These are phyloP conservation scores for Nicotiana paniculata DNA, from an alignment of 257 asterid species.

Conservation along the genomic window DNA sequence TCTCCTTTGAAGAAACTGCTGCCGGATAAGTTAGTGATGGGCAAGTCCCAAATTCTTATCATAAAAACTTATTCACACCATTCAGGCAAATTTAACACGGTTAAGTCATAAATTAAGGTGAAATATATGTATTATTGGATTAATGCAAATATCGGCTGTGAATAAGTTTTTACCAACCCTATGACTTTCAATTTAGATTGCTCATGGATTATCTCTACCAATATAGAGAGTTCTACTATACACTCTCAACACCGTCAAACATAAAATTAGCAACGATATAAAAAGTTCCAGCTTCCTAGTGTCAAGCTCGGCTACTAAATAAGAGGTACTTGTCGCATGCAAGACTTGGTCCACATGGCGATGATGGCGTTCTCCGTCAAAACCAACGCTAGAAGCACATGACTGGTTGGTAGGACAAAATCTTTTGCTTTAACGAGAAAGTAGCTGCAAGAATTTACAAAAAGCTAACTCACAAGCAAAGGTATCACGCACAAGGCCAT, in stretches of 20 bases:
- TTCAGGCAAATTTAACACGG: no score
- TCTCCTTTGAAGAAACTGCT: neutral
- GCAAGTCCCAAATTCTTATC: neutral
- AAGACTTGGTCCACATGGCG: neutral
- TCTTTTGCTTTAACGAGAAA: neutral
- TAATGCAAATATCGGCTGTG: no score
- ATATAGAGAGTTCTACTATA: neutral
- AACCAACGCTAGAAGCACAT: neutral
- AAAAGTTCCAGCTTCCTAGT: neutral
- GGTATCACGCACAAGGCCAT: neutral
- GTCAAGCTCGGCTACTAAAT: neutral
- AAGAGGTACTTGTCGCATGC: neutral
- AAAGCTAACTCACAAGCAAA: neutral
- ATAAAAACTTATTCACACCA: no score
- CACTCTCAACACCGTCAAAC: neutral
- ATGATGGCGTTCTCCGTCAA: neutral
- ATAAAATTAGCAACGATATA: neutral
- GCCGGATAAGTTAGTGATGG: neutral
- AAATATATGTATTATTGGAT: no score
- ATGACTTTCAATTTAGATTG: neutral
- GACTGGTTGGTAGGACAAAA: neutral
- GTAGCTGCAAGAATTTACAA: neutral
- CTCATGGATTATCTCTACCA: neutral
- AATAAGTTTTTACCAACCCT: no score
- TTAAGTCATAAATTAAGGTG: no score